Base-by-base conservation (phyloP, 169 alveolate genomes). In the Miamiensis avidus region DNA sequence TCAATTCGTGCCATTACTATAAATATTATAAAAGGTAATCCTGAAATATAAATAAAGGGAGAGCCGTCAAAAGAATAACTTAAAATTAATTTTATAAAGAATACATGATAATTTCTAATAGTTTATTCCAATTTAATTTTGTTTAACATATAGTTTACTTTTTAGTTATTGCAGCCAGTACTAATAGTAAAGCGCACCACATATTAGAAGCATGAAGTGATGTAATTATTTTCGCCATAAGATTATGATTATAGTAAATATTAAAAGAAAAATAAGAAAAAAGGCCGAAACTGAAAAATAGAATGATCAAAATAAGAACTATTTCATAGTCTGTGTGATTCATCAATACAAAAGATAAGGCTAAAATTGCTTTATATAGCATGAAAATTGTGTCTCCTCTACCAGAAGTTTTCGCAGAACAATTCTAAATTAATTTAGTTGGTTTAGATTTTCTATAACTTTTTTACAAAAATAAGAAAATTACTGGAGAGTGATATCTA, bases 51-150 rank as follows among this genome's bases (percentile, higher is more conserved):
- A 28, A 79, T 65, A 49, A 79, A 29, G 0, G 49, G 34, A 6
- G 84, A 29, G 0, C 76, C 84, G 29, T 79, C 84, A 79, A 79
- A 79, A 28, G 31, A 27, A 65, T 79, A 79, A 1, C 26, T 79
- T 29, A 49, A 30, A 34, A 79, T 49, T 11, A 79, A 11, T 29
- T 34, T 49, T n/a, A 74, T 74, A 29, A 79, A 26, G 29, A 49
- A 11, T 49, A 34, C 76, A 69, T 34, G 34, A 34, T 49, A 49
- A n/a, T 30, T 75, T 75, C 6, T 29, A 75, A 26, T n/a, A 1
- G 30, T 75, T 20, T 30, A 26, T 1, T 30, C 11, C 6, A 6
- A 30, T n/a, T 73, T 73, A 73, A n/a, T 73, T 73, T n/a, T 15
- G 1, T 73, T 15, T 34, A 29, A n/a, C n/a, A n/a, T n/a, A n/a